Evolutionary conservation across 495 filamentous ascomycete genomes (phyloP), one percentile per base, ranked within the genome.

Genomic region (Xylaria flabelliformis): DNA sequence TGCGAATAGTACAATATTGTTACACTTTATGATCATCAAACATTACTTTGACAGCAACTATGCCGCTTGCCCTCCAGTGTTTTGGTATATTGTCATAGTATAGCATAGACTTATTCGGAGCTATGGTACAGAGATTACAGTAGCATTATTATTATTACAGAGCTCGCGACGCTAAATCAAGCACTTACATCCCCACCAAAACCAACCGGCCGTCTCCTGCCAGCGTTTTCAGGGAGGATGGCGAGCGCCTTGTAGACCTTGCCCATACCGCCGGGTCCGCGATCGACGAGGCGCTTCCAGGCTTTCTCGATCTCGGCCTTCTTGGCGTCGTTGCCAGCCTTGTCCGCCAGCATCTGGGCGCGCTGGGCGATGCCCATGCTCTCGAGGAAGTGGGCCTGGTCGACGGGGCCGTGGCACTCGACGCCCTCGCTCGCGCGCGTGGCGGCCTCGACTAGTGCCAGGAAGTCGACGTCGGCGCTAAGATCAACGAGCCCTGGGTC

Each of bases 171-270:
- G 13, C 2, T 41, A 21, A 51, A 62, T 39, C 64, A 74, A 46
- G 56, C 62, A 58, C 46, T 56, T 41, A 97, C 86, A 78, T 89
- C 87, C 19, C 95, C 95, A 0, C 95, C 96, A 86, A 99, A 98
- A 29, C 96, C 96, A 74, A 98, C 93, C 10, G 96, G 96, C 48
- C 90, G 85, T 73, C 91, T 85, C 77, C 81, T 82, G 4, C 93
- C 94, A 24, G 84, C 88, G 74, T 90, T 90, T 81, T 94, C 92
- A 0, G 96, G 96, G 75, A 98, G 82, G 73, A 99, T 92, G 39
- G 95, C 91, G 88, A 99, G 86, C 10, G 89, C 94, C 84, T 98
- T 97, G 77, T 99, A 99, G 59, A 98, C 81, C 83, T 90, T 92
- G 3, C 96, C 96, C 96, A 98, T 99, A 0, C 93, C 94, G 59